Conservation (phyloP, 257 asterid genomes). For the Solanum bulbocastanum region DNA sequence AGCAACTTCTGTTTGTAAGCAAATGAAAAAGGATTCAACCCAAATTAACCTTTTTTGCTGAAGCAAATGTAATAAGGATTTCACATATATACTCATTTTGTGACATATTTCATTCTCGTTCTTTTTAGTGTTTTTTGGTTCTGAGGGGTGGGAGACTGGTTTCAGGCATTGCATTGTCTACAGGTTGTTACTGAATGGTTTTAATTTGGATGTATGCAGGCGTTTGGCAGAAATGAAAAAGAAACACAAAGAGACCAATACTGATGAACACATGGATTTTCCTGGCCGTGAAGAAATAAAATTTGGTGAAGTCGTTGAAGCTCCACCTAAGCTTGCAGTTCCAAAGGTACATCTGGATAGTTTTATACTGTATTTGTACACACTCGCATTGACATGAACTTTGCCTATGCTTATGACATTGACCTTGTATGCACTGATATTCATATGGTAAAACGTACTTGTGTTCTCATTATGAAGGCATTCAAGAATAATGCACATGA, state of each 20-base stretch:
- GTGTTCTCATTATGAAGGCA: conserved; percentile 24
- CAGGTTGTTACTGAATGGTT: not conserved
- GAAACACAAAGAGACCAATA: conserved; percentile 35
- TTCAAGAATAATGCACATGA: conserved; percentile 34
- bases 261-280: conserved; percentile 38
- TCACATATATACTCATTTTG: not conserved
- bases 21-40: not conserved
- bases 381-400: not conserved
- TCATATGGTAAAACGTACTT: not conserved
- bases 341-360: conserved; percentile 52
- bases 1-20: not conserved
- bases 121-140: not conserved
- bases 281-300: conserved; percentile 51
- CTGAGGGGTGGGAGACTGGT: not conserved
- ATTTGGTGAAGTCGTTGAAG: conserved; percentile 85
- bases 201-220: conserved; percentile 31
- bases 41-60: not conserved
- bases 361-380: not conserved
- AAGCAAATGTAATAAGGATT: not conserved
- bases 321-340: conserved; percentile 72
- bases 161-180: not conserved
- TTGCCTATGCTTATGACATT: not conserved
- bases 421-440: not conserved
- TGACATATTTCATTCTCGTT: not conserved
- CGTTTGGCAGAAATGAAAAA: conserved; percentile 58